phyloP scores from a whole-genome alignment of 257 asterid genomes.

The Ocimum tenuiflorum region DNA sequence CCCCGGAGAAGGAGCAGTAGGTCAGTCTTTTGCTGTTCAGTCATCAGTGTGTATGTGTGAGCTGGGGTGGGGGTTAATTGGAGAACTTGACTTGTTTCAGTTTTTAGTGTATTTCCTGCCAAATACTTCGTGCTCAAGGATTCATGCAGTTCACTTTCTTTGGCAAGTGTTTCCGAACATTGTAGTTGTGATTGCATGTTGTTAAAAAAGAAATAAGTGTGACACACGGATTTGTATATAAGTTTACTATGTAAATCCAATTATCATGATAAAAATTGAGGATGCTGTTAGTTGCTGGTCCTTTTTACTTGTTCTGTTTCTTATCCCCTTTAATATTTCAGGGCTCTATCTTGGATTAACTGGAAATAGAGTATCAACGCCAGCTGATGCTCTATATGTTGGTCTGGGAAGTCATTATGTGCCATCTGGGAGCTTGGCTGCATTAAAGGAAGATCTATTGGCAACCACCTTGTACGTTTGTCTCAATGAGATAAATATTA shows the following conservation, averaged over 20 bases:
- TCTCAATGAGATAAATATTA: background rate
- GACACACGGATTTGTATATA: background rate
- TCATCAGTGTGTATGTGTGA: too few species aligned
- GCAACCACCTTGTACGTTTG: slow-evolving; percentile 59
- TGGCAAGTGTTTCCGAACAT: background rate
- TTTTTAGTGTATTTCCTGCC: background rate
- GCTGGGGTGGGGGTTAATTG: too few species aligned
- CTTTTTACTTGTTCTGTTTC: background rate
- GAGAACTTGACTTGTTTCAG: background rate
- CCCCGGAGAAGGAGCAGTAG: slow-evolving; percentile 97
- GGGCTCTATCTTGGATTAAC: slow-evolving; percentile 97
- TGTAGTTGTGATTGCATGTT: background rate
- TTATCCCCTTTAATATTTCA: slow-evolving; percentile 24
- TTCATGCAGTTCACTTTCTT: background rate
- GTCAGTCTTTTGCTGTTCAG: slow-evolving; percentile 40
- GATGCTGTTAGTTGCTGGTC: slow-evolving; percentile 1
- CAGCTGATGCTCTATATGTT: slow-evolving; percentile 91
- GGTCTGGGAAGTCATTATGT: slow-evolving; percentile 91
- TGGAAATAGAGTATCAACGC: slow-evolving; percentile 77
- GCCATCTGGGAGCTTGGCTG: slow-evolving; percentile 69
- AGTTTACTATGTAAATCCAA: background rate
- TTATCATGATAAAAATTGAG: background rate
- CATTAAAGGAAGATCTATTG: slow-evolving; percentile 55
- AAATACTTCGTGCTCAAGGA: background rate
- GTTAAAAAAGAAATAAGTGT: background rate